Evolutionary conservation across 768 basidiomycete genomes (phyloP).

Genomic region (Suillus spraguei): DNA sequence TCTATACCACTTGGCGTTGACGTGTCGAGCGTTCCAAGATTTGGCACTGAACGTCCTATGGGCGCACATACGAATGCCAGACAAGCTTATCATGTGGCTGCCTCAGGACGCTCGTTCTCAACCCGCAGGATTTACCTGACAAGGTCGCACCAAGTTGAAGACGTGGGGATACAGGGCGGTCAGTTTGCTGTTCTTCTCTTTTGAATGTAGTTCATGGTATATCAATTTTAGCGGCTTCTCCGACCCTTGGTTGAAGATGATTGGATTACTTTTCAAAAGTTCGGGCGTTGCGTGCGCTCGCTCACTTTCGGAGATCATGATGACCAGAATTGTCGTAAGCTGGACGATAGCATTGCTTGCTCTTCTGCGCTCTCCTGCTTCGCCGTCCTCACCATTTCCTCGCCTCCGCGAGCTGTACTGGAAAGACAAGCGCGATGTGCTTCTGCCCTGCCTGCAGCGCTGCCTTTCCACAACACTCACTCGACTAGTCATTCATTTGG

Average conservation of each 20-base stretch:
- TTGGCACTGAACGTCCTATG: neutral
- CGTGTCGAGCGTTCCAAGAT: neutral
- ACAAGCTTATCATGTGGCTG: neutral
- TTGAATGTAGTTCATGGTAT: neutral
- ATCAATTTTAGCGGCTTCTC: neutral
- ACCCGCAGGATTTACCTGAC: neutral
- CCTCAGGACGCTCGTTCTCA: conserved; percentile 6
- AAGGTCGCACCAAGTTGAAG: too few species aligned
- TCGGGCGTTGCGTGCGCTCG: neutral
- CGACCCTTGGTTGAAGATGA: neutral
- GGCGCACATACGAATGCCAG: neutral
- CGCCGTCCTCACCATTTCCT: neutral
- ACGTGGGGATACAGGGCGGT: neutral
- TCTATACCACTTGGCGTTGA: neutral
- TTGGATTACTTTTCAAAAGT: neutral
- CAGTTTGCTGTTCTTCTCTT: neutral
- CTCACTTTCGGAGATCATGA: neutral
- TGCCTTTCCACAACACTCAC: neutral
- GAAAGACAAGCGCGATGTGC: neutral
- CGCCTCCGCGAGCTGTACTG: neutral
- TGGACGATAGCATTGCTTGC: neutral
- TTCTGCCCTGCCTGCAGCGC: neutral
- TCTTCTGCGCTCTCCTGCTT: neutral
- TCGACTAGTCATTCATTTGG: neutral
- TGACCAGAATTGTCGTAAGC: neutral